Base-by-base conservation (phyloP, 306 rosid genomes). In the Hippophae gyantsensis region DNA sequence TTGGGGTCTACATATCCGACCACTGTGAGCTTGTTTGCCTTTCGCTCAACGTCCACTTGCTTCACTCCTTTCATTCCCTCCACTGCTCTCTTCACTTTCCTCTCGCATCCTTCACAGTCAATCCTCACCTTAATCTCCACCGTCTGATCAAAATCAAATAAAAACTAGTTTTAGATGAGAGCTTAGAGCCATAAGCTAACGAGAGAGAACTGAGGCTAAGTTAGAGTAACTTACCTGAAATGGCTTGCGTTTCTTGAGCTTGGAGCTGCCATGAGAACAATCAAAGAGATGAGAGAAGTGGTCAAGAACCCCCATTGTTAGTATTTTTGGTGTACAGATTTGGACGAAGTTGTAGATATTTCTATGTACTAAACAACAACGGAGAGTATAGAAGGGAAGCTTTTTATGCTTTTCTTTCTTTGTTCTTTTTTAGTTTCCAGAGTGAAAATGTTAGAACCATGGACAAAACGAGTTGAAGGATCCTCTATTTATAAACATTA, bases 51-150 rank as follows among this genome's bases (percentile, higher is more conserved):
- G 13, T 67, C 75, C 7, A 89, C 90, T 6, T 79, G 72, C 12
- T 64, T 66, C 61, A 89, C 97, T 0, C 97, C 97, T 58, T 77
- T 89, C 97, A 89, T 89, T 3, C 95, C 95, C 42, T 81, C 79
- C 68, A 89, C 74, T 0, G 90, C 71, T 6, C 72, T 84, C 70
- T 49, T 79, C 78, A 86, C 95, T 58, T 64, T 85, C 66, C 89
- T 75, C 80, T 85, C 95, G 43, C 97, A 89, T 5, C 97, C 97
- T 65, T 89, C 95, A 43, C 97, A 89, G 69, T 89, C 97, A 74
- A 89, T 81, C 65, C 84, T 83, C 74, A 89, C 89, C 74, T 79
- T 89, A 57, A 89, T 63, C 74, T 85, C 95, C 79, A 89, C 97
- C 74, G 95, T 89, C 89, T 89, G 82, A 57, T 61, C 25, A 11